Evolutionary conservation across 2,329 filamentous ascomycete genomes (phyloP), one percentile per base, ranked within the genome.

Genomic region (Xylariaceae sp.): DNA sequence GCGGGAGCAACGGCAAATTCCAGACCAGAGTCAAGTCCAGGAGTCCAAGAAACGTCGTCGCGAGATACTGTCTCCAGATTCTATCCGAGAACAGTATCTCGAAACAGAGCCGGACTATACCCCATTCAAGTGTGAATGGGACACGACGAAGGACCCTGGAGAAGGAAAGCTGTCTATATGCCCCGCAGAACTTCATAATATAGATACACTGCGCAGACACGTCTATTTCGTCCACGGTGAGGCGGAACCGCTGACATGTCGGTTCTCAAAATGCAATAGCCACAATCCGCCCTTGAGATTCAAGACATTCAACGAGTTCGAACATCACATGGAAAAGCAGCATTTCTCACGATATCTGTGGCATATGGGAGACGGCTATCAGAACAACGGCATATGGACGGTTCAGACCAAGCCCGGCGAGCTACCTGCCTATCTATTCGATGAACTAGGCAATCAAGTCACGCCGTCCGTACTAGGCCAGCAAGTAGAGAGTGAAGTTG

Each of bases 71-170:
- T 65, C 72, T 34, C 68, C 72, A 2, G 74, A 74, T 13, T 70
- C 75, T 11, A 74, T 76, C 0, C 68, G 73, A 50, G 73, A 76
- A 10, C 69, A 76, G 34, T 84, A 82, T 59, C 68, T 72, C 34
- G 67, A 64, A 17, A 68, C 77, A 18, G 68, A 75, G 18, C 76
- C 80, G 4, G 72, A 71, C 3, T 86, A 81, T 65, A 58, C 77
- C n/a, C 70, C 76, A 1, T 88, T 83, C 66, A 60, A 78, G 8
- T 88, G 85, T 70, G 82, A 87, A 69, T 88, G 85, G 85, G 64
- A 30, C n/a, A n/a, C 58, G 23, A 58, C 63, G 23, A 11, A 72
- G 18, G 74, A 47, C 7, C 9, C 60, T 7, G 17, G 53, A 9
- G 56, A 60, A 35, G 13, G 48, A 15, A 34, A 56, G 17, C 56